A percentile compares a stretch with the other conserved stretches of the same genome.
These are phyloP conservation scores for Dispira simplex DNA, from an alignment of 192 early-diverging fungal species.

Conservation along the genomic window DNA sequence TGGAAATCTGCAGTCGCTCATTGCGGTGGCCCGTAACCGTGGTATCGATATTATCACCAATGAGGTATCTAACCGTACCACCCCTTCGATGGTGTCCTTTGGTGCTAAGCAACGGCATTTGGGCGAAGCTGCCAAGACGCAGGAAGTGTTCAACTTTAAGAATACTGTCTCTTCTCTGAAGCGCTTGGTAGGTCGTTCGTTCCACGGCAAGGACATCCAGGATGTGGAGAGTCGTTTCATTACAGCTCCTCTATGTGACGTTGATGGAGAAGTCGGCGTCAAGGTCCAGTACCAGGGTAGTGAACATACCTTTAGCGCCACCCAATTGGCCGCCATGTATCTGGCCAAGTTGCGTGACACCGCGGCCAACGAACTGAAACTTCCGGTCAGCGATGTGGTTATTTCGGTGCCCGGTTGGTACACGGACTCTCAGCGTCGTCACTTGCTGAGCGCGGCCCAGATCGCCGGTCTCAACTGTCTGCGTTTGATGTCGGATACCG, in stretches of 20 bases:
- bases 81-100: conserved; percentile 90
- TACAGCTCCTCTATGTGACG: conserved; percentile 63
- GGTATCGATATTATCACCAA: conserved; percentile 96
- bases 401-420: conserved; percentile 92
- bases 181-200: conserved; percentile 79
- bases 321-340: conserved; percentile 91
- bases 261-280: conserved; percentile 73
- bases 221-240: conserved; percentile 70
- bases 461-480: conserved; percentile 84
- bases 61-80: conserved; percentile 92
- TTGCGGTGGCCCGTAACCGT: conserved; percentile 93
- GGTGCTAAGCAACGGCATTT: conserved; percentile 89
- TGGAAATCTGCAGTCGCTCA: conserved; percentile 90
- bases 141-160: conserved; percentile 95
- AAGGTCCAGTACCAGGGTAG: conserved; percentile 72
- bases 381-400: conserved; percentile 81
- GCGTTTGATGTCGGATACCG: conserved; percentile 84
- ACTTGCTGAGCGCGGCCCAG: conserved; percentile 71
- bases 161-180: conserved; percentile 85
- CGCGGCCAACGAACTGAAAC: conserved; percentile 63
- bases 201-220: conserved; percentile 68
- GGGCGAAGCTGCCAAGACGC: conserved; percentile 88
- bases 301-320: conserved; percentile 59
- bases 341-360: conserved; percentile 84
- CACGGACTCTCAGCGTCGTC: conserved; percentile 82